Conservation (phyloP, 371 early-diverging fungal species). For the Mortierella sp. region DNA sequence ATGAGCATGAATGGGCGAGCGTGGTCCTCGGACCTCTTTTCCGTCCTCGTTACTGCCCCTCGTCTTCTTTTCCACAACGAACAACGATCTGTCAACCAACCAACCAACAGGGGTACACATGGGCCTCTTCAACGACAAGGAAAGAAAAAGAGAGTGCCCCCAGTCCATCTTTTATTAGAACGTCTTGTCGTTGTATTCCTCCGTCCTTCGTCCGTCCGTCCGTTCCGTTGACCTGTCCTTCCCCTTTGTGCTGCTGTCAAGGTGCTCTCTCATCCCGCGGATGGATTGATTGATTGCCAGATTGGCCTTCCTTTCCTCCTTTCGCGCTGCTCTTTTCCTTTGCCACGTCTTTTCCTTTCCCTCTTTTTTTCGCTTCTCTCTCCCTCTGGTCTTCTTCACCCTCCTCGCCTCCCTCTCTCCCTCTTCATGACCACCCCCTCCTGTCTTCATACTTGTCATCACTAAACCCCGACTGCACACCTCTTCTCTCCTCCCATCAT, state of each 20-base stretch:
- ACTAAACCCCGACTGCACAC: not conserved
- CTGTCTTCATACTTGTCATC: not conserved
- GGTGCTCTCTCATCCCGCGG: not conserved
- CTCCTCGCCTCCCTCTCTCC: not conserved
- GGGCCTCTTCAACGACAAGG: not conserved
- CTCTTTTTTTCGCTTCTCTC: not conserved
- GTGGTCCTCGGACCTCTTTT: constrained; percentile 5
- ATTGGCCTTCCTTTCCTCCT: not conserved
- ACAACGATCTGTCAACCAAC: not conserved
- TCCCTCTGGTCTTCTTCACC: not conserved
- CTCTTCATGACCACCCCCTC: constrained; percentile 12
- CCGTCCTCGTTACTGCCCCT: not conserved
- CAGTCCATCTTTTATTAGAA: too few relatives aligned
- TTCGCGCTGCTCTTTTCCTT: not conserved
- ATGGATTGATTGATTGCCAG: not conserved
- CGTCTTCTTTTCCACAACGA: not conserved
- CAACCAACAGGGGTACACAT: not conserved
- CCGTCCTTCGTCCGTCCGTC: not conserved
- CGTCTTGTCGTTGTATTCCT: too few relatives aligned
- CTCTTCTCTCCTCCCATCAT: not conserved
- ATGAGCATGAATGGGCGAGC: not conserved
- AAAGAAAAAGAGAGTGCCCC: not conserved
- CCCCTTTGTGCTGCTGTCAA: not conserved
- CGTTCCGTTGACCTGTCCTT: not conserved
- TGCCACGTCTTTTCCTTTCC: not conserved